phyloP scores from a whole-genome alignment of 2,329 filamentous ascomycete species.

The Cladosporium sp. region DNA sequence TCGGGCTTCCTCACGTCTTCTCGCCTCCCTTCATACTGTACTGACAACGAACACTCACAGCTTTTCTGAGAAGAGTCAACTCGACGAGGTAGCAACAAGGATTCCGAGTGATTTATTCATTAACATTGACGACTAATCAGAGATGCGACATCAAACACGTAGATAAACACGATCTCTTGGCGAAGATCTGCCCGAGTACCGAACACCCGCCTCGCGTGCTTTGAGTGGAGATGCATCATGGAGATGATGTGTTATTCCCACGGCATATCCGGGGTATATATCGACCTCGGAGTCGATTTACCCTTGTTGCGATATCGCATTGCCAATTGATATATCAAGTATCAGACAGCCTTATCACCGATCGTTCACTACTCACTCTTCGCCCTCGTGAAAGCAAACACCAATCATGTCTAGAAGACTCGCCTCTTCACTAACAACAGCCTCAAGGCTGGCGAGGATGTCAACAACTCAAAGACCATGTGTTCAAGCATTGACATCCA shows the following conservation, averaged over 20 bases:
- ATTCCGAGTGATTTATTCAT: too few relatives aligned
- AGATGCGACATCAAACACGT: too few relatives aligned
- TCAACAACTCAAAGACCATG: neutral
- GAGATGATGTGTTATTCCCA: constrained; percentile 4
- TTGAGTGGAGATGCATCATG: constrained; percentile 10
- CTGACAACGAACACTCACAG: too few relatives aligned
- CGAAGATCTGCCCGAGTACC: constrained; percentile 10
- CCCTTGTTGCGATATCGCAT: neutral
- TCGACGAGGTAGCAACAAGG: too few relatives aligned
- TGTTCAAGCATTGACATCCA: neutral
- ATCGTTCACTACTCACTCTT: neutral
- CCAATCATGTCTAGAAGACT: neutral
- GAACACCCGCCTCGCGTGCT: constrained; percentile 11
- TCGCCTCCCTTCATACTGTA: too few relatives aligned
- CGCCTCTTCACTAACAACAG: neutral
- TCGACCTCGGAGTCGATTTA: neutral
- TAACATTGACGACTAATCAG: too few relatives aligned
- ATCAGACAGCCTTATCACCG: neutral
- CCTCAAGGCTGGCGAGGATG: neutral
- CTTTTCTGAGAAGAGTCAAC: too few relatives aligned
- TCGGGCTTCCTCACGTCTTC: neutral
- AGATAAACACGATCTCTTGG: neutral
- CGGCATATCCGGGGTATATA: constrained; percentile 7
- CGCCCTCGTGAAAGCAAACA: neutral
- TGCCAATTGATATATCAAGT: neutral